Conservation (phyloP, 2,329 filamentous ascomycete genomes). For the Aspergillus alliaceus region DNA sequence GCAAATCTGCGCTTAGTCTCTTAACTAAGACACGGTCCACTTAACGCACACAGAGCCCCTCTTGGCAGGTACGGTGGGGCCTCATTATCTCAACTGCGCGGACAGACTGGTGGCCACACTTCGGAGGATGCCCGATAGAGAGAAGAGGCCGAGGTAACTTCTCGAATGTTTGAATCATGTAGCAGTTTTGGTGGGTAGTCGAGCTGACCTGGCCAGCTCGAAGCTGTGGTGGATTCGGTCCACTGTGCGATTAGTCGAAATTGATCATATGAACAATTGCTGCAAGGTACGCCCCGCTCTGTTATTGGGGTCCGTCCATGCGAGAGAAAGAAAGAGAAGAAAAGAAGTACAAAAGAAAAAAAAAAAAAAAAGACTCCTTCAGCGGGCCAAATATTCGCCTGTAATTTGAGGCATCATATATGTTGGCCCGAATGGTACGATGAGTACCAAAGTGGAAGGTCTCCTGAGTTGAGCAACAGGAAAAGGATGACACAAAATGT, state of each 20-base stretch:
- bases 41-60: not conserved
- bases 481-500: no score
- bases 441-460: not conserved
- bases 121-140: constrained; percentile 7
- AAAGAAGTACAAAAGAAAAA: not conserved
- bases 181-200: not conserved
- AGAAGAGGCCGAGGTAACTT: not conserved
- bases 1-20: not conserved
- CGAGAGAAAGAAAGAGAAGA: not conserved
- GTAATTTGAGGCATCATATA: not conserved
- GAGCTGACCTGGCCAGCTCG: not conserved
- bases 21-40: not conserved
- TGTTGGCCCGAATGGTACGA: not conserved
- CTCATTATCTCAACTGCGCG: not conserved
- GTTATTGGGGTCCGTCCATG: not conserved
- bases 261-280: constrained; percentile 2
- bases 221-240: constrained; percentile 4
- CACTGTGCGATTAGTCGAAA: not conserved
- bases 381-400: not conserved
- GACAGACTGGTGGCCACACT: not conserved
- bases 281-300: constrained; percentile 2
- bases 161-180: not conserved
- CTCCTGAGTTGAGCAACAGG: no score
- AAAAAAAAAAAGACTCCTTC: not conserved
- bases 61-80: constrained; percentile 7